phyloP scores from a whole-genome alignment of 345 rosid genomes.

The Gynandropsis gynandra region DNA sequence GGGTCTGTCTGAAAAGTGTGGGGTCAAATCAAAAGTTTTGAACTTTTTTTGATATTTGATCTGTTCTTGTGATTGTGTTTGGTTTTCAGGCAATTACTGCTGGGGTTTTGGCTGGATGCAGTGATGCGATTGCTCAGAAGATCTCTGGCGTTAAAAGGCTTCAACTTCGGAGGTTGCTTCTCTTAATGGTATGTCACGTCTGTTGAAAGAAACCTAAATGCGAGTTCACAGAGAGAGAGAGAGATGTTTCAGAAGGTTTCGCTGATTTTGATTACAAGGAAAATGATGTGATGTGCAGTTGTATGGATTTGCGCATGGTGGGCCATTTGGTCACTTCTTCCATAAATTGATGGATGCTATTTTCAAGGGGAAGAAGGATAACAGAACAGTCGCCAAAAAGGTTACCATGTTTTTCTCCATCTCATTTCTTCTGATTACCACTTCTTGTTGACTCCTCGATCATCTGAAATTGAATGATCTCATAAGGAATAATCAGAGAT shows the following conservation, averaged over 20 bases:
- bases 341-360: slow-evolving; percentile 74
- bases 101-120: slow-evolving; percentile 66
- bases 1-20: background rate
- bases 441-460: too few relatives aligned
- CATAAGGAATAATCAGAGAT: too few relatives aligned
- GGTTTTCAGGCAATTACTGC: slow-evolving; percentile 66
- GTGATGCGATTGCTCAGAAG: slow-evolving; percentile 82
- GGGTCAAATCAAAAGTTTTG: background rate
- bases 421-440: too few relatives aligned
- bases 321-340: slow-evolving; percentile 86
- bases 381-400: slow-evolving; percentile 72
- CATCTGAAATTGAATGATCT: too few relatives aligned
- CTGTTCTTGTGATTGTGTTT: background rate
- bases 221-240: background rate
- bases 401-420: slow-evolving; percentile 25
- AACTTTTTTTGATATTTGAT: background rate
- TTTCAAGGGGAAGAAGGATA: slow-evolving; percentile 71
- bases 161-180: slow-evolving; percentile 63
- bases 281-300: slow-evolving; percentile 37
- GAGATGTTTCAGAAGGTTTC: background rate
- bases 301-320: slow-evolving; percentile 46
- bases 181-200: slow-evolving; percentile 47
- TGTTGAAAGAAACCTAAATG: background rate
- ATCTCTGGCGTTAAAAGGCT: slow-evolving; percentile 67
- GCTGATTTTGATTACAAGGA: background rate